phyloP scores from a whole-genome alignment of 2,329 filamentous ascomycete genomes.

The Thielaviopsis musarum region DNA sequence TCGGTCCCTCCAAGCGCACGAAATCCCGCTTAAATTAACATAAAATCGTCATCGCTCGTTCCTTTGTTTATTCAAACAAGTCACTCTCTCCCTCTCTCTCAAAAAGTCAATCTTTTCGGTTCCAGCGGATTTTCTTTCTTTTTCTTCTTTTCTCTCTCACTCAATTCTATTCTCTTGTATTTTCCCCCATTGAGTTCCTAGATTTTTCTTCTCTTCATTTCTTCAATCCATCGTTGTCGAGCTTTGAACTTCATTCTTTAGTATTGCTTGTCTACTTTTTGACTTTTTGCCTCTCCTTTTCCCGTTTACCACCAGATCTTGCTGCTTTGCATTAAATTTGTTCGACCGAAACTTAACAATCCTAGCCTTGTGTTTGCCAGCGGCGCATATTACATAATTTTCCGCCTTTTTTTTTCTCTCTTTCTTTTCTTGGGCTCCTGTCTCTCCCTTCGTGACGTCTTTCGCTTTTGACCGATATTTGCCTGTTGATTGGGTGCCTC shows the following conservation, averaged over 20 bases:
- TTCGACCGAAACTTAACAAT: background rate
- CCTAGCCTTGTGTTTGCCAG: background rate
- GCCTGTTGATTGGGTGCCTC: background rate
- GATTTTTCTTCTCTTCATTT: background rate
- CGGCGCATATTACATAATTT: background rate
- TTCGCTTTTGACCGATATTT: background rate
- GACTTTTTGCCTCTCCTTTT: background rate
- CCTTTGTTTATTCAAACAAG: background rate
- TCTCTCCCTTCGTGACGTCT: background rate
- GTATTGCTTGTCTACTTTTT: background rate
- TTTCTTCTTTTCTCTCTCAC: background rate
- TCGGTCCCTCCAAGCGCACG: no score
- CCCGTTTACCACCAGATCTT: background rate
- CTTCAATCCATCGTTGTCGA: background rate
- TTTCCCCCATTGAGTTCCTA: background rate
- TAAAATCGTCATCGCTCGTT: background rate
- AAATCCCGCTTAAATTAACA: no score
- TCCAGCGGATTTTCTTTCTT: background rate
- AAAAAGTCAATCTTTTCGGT: background rate
- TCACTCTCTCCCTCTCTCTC: background rate
- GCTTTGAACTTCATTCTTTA: no score
- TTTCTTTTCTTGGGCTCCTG: background rate
- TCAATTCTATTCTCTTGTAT: background rate
- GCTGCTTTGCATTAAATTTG: background rate
- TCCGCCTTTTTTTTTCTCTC: background rate